Evolutionary conservation across 2,329 filamentous ascomycete species (phyloP).

Genomic region (Hymenoscyphus scutula): DNA sequence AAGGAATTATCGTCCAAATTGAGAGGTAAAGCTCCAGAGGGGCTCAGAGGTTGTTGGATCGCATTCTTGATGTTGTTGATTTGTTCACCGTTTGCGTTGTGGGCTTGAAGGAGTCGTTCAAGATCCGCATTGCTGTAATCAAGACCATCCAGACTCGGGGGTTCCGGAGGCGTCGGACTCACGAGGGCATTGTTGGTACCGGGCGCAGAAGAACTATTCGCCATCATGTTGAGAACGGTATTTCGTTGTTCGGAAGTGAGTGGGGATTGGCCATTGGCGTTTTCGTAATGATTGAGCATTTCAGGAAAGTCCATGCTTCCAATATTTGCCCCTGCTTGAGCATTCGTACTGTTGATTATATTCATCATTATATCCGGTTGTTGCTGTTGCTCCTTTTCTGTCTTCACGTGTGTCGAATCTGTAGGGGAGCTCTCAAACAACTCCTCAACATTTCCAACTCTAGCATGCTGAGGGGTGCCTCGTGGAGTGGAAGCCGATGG

Average conservation of each 20-base stretch:
- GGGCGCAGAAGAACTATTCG: slow-evolving; percentile 35
- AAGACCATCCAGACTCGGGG: slow-evolving; percentile 58
- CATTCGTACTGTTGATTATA: slow-evolving; percentile 63
- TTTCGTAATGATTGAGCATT: slow-evolving; percentile 41
- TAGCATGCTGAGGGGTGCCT: slow-evolving; percentile 27
- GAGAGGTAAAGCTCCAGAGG: slow-evolving; percentile 74
- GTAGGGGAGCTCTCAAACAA: slow-evolving; percentile 51
- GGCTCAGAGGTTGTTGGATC: slow-evolving; percentile 71
- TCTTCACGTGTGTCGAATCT: slow-evolving; percentile 50
- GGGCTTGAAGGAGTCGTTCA: slow-evolving; percentile 73
- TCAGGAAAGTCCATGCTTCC: slow-evolving; percentile 50
- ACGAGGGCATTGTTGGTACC: slow-evolving; percentile 35
- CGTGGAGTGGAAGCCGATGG: slow-evolving; percentile 33
- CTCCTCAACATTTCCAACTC: slow-evolving; percentile 58
- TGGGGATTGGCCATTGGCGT: slow-evolving; percentile 50
- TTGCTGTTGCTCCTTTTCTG: slow-evolving; percentile 53
- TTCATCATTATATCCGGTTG: slow-evolving; percentile 63
- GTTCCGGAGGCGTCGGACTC: slow-evolving; percentile 38
- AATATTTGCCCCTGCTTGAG: slow-evolving; percentile 43
- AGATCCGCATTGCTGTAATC: slow-evolving; percentile 71
- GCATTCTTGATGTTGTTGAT: slow-evolving; percentile 73
- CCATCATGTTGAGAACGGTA: slow-evolving; percentile 59
- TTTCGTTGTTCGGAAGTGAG: slow-evolving; percentile 58
- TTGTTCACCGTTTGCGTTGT: slow-evolving; percentile 73
- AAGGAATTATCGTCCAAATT: slow-evolving; percentile 43